These are phyloP conservation scores for Metschnikowia borealis DNA, from an alignment of 805 yeast species.

Conservation along the genomic window DNA sequence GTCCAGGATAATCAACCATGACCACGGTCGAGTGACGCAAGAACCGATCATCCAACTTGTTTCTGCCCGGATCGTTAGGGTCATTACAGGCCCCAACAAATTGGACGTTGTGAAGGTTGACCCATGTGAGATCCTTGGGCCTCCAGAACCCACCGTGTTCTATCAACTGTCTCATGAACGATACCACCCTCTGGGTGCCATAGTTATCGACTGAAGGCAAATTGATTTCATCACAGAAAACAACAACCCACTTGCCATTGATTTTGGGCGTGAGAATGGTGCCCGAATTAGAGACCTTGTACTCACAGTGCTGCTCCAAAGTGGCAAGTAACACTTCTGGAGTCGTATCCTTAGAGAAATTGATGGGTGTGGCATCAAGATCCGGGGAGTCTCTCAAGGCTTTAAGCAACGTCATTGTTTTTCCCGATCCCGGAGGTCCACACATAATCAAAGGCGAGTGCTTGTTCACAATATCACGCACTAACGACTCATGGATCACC, in stretches of 20 bases:
- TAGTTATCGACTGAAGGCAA: conserved; percentile 68
- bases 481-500: conserved; percentile 54
- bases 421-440: conserved; percentile 98
- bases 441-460: conserved; percentile 67
- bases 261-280: conserved; percentile 52
- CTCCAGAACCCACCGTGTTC: conserved; percentile 80
- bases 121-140: conserved; percentile 58
- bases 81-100: conserved; percentile 97
- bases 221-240: conserved; percentile 91
- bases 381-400: conserved; percentile 57
- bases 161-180: conserved; percentile 69
- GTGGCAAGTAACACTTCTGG: conserved; percentile 59
- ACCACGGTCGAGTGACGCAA: conserved; percentile 62
- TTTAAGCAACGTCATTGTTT: conserved; percentile 82
- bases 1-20: conserved; percentile 76
- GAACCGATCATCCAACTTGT: conserved; percentile 53
- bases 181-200: conserved; percentile 69
- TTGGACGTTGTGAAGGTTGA: conserved; percentile 58
- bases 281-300: conserved; percentile 51
- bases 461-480: conserved; percentile 53
- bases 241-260: conserved; percentile 66
- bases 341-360: conserved; percentile 78
- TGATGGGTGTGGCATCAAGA: conserved; percentile 61
- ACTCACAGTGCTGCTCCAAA: conserved; percentile 69
- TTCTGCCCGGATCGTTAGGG: conserved; percentile 74